Evolutionary conservation across 2,329 filamentous ascomycete species (phyloP).

Genomic region (Aureobasidium sp.): DNA sequence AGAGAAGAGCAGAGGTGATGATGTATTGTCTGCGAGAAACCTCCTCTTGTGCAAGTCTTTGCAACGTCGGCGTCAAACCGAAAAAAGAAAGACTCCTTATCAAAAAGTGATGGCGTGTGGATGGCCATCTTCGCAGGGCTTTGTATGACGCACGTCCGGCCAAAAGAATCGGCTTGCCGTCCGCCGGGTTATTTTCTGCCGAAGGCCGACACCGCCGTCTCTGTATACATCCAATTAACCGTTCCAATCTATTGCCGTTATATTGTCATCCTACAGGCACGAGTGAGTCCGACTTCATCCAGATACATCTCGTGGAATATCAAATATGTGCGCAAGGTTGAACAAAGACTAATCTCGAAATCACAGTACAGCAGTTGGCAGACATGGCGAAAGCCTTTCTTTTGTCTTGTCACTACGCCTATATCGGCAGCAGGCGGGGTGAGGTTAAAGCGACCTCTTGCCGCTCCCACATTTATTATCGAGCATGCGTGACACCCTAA

Average conservation of each 20-base stretch:
- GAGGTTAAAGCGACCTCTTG: no score
- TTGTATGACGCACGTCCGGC: not conserved
- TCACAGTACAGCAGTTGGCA: no score
- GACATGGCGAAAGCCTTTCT: no score
- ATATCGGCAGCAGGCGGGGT: no score
- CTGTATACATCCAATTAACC: not conserved
- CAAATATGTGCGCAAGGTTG: no score
- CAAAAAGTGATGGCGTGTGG: not conserved
- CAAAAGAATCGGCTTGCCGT: not conserved
- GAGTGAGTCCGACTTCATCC: no score
- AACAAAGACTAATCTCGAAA: no score
- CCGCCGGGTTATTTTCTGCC: not conserved
- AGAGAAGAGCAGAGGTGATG: not conserved
- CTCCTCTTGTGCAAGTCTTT: not conserved
- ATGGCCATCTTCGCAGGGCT: not conserved
- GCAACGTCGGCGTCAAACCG: not conserved
- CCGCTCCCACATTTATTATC: no score
- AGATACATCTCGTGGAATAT: no score
- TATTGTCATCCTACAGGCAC: not conserved
- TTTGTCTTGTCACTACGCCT: no score
- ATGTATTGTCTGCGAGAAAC: not conserved
- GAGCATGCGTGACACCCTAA: no score
- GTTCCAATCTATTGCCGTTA: not conserved
- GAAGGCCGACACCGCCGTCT: not conserved
- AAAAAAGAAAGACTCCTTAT: not conserved